Evolutionary conservation across 495 filamentous ascomycete species (phyloP).

Genomic region (Xylaria telfairii): DNA sequence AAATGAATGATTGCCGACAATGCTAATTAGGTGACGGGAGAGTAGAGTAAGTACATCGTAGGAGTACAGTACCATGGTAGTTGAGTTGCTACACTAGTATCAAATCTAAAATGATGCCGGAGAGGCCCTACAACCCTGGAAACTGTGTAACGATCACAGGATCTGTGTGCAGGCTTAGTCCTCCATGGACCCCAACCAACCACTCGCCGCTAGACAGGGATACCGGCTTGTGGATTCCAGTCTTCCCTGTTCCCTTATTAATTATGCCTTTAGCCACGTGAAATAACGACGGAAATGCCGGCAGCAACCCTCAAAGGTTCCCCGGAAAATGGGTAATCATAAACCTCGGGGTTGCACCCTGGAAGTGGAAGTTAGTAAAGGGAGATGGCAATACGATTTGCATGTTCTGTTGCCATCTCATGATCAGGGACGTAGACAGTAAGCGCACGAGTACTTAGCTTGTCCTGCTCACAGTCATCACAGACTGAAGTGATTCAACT

Average conservation of each 20-base stretch:
- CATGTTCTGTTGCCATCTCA: not conserved
- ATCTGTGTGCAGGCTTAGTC: not conserved
- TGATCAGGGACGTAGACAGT: not conserved
- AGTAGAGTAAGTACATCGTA: no score
- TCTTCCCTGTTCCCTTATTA: slow-evolving; percentile 4
- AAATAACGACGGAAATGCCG: slow-evolving; percentile 20
- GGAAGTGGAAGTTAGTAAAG: not conserved
- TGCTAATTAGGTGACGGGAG: not conserved
- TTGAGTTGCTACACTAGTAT: not conserved
- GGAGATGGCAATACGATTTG: not conserved
- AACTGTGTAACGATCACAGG: slow-evolving; percentile 11
- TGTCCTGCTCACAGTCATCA: slow-evolving; percentile 2
- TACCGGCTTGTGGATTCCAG: slow-evolving; percentile 10
- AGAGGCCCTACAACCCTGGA: not conserved
- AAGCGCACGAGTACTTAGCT: not conserved
- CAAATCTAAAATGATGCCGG: slow-evolving; percentile 9
- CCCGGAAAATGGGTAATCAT: not conserved
- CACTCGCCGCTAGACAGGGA: slow-evolving; percentile 5
- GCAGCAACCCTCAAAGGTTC: not conserved
- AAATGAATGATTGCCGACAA: not conserved
- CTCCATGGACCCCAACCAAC: not conserved
- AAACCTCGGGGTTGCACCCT: not conserved
- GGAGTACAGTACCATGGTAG: not conserved
- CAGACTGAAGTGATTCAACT: not conserved
- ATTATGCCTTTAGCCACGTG: slow-evolving; percentile 21